Conservation (phyloP, 2,329 filamentous ascomycete species). For the Nigrospora osmanthi region DNA sequence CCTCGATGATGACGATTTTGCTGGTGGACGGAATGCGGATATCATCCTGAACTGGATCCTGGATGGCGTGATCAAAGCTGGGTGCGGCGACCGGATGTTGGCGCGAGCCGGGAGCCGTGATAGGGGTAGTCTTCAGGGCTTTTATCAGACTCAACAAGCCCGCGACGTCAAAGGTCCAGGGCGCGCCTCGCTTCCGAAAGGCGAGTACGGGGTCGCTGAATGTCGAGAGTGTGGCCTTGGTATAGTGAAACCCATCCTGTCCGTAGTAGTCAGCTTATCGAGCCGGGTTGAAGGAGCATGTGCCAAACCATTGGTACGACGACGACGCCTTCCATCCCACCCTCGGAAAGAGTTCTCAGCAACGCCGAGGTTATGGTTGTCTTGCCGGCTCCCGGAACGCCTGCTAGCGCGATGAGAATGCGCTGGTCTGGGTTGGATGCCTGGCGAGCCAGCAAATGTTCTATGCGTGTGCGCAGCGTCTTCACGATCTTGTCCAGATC, state of each 20-base stretch:
- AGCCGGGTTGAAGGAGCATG: not conserved
- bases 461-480: not conserved
- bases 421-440: not conserved
- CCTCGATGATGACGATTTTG: slow-evolving; percentile 43
- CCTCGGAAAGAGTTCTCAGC: slow-evolving; percentile 22
- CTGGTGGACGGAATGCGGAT: slow-evolving; percentile 23
- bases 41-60: slow-evolving; percentile 30
- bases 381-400: slow-evolving; percentile 11
- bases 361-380: slow-evolving; percentile 63
- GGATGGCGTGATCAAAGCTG: slow-evolving; percentile 42
- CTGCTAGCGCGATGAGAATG: slow-evolving; percentile 3
- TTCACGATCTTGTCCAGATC: not conserved
- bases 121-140: slow-evolving; percentile 12
- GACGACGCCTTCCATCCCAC: not conserved
- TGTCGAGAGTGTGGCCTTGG: slow-evolving; percentile 10
- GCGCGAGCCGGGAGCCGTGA: slow-evolving; percentile 10
- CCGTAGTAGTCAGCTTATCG: not conserved
- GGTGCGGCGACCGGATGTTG: slow-evolving; percentile 19
- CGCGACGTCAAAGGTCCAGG: slow-evolving; percentile 21
- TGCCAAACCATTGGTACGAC: not conserved
- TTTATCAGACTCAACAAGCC: slow-evolving; percentile 13
- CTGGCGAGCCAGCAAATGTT: not conserved
- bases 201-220: slow-evolving; percentile 15
- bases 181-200: slow-evolving; percentile 18
- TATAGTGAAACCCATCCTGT: slow-evolving; percentile 23